A percentile compares a stretch with the other conserved stretches of the same genome.
These are phyloP conservation scores for Abrus pulchellus DNA, from an alignment of 306 rosid genomes.

Conservation along the genomic window DNA sequence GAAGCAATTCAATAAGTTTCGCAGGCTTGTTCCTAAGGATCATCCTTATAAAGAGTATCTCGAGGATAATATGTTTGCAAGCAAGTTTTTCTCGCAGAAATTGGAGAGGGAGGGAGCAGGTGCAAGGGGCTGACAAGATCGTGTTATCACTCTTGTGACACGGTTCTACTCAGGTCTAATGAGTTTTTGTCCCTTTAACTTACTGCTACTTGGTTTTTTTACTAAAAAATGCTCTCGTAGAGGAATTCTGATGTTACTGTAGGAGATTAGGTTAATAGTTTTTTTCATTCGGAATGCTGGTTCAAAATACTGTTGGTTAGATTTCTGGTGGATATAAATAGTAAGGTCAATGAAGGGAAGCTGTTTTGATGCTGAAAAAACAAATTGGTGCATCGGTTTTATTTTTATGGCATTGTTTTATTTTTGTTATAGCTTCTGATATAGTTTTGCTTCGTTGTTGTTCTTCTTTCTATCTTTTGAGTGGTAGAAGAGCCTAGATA, in stretches of 20 bases:
- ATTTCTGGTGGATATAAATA: slow-evolving; percentile 47
- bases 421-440: slow-evolving; percentile 13
- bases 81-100: slow-evolving; percentile 74
- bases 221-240: slow-evolving; percentile 31
- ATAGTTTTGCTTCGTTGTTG: background rate
- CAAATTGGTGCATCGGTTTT: slow-evolving; percentile 1
- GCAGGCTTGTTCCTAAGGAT: slow-evolving; percentile 87
- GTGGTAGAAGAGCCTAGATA: slow-evolving; percentile 30
- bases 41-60: slow-evolving; percentile 90
- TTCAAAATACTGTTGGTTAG: slow-evolving; percentile 24
- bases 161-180: background rate
- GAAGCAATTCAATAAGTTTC: slow-evolving; percentile 80
- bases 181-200: slow-evolving; percentile 15
- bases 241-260: slow-evolving; percentile 27
- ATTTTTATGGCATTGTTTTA: slow-evolving; percentile 3
- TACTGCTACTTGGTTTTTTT: background rate
- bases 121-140: slow-evolving; percentile 58
- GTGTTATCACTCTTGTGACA: background rate
- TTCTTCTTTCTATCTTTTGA: slow-evolving; percentile 34
- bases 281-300: background rate
- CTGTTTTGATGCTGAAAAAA: slow-evolving; percentile 40
- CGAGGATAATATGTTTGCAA: slow-evolving; percentile 82
- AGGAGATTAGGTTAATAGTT: slow-evolving; percentile 34
- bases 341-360: slow-evolving; percentile 25
- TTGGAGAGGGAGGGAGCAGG: slow-evolving; percentile 67